Percentiles rank a stretch among this genome's conserved stretches.
Conservation (phyloP, 345 rosid species). For the Syzygium aromaticum region DNA sequence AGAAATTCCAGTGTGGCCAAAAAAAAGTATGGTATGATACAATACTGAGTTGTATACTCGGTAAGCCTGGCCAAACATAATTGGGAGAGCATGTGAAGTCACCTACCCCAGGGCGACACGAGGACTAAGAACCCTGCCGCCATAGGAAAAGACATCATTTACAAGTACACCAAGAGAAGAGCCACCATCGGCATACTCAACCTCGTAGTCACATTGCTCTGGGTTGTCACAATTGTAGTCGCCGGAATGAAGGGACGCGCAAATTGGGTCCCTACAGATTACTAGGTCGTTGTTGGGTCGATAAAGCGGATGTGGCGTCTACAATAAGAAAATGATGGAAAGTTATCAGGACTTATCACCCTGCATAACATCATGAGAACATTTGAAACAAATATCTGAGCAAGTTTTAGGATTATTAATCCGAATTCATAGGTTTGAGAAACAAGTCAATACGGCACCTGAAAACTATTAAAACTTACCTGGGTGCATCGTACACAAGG, state of each 20-base stretch:
- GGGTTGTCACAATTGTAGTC: slow-evolving; percentile 47
- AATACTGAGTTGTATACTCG: not conserved
- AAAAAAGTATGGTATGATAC: not conserved
- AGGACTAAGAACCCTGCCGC: slow-evolving; percentile 43
- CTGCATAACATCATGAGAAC: not conserved
- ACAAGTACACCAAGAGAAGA: slow-evolving; percentile 91
- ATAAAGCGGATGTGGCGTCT: slow-evolving; percentile 94
- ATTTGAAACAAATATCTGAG: not conserved
- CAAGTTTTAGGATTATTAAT: not conserved
- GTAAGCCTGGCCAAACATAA: not conserved
- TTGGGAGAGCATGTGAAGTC: not conserved
- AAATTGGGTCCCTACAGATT: slow-evolving; percentile 60
- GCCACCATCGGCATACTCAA: slow-evolving; percentile 89
- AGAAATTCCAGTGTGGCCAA: not conserved
- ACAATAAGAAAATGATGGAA: not conserved
- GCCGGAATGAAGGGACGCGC: slow-evolving; percentile 55
- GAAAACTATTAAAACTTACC: slow-evolving; percentile 14
- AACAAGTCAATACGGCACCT: not conserved
- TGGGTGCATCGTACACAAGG: slow-evolving; percentile 60
- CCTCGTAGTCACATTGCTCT: slow-evolving; percentile 82
- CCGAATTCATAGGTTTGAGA: not conserved
- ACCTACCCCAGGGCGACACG: slow-evolving; percentile 73
- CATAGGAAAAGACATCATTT: slow-evolving; percentile 56
- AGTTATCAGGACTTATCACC: not conserved
- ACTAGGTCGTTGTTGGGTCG: slow-evolving; percentile 62